Percentiles rank a stretch among this genome's conserved stretches.
These are phyloP conservation scores for Phytophthora pisi DNA, from an alignment of 352 stramenopile species.

Conservation along the genomic window DNA sequence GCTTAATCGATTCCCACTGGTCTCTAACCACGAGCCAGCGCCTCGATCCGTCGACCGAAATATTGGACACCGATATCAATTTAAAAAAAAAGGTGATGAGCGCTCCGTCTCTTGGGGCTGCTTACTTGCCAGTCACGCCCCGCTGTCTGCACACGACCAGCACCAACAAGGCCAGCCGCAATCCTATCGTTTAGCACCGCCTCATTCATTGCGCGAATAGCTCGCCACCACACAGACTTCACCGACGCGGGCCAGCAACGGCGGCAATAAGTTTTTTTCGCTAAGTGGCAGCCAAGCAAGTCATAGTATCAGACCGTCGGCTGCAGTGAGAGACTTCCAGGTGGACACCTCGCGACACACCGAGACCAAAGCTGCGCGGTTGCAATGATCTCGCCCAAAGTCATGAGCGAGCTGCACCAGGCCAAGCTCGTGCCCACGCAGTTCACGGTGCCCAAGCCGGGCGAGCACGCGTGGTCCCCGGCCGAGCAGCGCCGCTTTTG, in stretches of 20 bases:
- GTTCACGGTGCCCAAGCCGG: conserved; percentile 61
- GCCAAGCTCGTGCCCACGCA: conserved; percentile 61
- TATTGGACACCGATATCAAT: not conserved
- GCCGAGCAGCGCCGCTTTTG: conserved; percentile 58
- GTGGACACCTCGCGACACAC: no score
- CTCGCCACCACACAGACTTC: conserved; percentile 7
- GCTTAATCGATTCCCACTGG: conserved; percentile 30
- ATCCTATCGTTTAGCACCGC: conserved; percentile 24
- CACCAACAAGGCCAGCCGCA: conserved; percentile 10
- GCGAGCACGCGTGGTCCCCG: conserved; percentile 55
- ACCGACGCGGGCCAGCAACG: no score
- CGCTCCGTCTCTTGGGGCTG: conserved; percentile 33
- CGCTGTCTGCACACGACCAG: conserved; percentile 10
- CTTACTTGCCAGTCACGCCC: conserved; percentile 14
- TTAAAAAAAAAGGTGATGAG: conserved; percentile 18
- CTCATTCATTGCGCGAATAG: conserved; percentile 37
- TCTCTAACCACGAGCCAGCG: conserved; percentile 24
- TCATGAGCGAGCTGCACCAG: conserved; percentile 63
- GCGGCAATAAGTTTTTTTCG: conserved; percentile 7
- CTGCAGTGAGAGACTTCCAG: no score
- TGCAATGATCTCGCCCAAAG: conserved; percentile 60
- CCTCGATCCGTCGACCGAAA: conserved; percentile 6
- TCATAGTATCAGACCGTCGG: not conserved
- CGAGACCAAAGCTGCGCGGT: conserved; percentile 1
- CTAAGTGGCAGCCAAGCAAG: conserved; percentile 12